These are phyloP conservation scores for Neofusicoccum ribis DNA, from an alignment of 2,329 filamentous ascomycete genomes.

Conservation along the genomic window DNA sequence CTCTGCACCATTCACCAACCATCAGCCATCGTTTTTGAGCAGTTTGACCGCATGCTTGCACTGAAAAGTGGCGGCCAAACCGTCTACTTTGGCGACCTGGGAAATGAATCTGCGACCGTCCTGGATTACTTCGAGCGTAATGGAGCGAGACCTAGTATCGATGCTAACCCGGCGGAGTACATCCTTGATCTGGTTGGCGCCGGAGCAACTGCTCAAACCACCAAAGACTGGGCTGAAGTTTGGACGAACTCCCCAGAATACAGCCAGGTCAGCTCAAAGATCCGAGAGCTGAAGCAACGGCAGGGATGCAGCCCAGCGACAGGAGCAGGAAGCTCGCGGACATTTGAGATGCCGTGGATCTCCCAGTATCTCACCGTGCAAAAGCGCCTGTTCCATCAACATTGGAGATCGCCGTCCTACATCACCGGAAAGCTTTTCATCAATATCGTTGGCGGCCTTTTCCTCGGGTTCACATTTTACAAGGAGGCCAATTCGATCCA, in stretches of 20 bases:
- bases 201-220: constrained; percentile 41
- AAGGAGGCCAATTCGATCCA: constrained; percentile 37
- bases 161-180: constrained; percentile 70
- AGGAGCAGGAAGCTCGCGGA: constrained; percentile 31
- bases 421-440: constrained; percentile 37
- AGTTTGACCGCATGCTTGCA: constrained; percentile 47
- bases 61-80: constrained; percentile 40
- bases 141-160: constrained; percentile 60
- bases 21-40: constrained; percentile 45
- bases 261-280: constrained; percentile 35
- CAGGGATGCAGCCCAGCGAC: constrained; percentile 30
- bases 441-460: constrained; percentile 29
- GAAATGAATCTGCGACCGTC: constrained; percentile 40
- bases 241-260: constrained; percentile 35
- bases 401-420: constrained; percentile 49
- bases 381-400: constrained; percentile 46
- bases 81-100: constrained; percentile 49
- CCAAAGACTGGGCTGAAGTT: constrained; percentile 44
- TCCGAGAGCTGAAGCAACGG: constrained; percentile 40
- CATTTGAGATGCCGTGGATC: constrained; percentile 44
- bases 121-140: constrained; percentile 61
- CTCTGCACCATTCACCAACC: constrained; percentile 52
- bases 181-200: constrained; percentile 53
- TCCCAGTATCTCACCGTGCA: constrained; percentile 37
- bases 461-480: constrained; percentile 47